phyloP scores from a whole-genome alignment of 169 alveolate species.

The Cryptosporidium xiaoi region DNA sequence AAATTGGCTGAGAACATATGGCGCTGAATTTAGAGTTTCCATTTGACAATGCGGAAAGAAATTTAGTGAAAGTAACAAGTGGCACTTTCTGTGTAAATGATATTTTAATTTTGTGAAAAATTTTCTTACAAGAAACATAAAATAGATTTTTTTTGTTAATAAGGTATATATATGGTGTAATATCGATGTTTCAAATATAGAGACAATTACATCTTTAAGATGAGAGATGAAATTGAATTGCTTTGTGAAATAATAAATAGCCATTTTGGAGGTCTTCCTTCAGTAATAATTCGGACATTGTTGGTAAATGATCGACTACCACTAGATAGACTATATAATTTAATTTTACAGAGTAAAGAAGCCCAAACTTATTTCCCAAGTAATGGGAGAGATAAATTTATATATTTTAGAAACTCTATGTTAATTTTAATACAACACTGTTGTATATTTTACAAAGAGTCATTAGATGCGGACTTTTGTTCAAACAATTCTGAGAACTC shows the following conservation, averaged over 20 bases:
- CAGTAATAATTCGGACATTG: constrained; percentile 30
- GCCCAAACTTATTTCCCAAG: neutral
- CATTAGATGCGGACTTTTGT: constrained; percentile 7
- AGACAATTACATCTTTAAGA: neutral
- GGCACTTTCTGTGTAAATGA: too few relatives aligned
- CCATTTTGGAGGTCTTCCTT: constrained; percentile 54
- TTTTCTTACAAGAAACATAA: neutral
- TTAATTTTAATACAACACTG: constrained; percentile 31
- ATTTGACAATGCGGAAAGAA: too few relatives aligned
- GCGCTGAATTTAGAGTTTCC: too few relatives aligned
- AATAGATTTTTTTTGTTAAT: neutral
- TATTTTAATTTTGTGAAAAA: too few relatives aligned
- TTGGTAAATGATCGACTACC: constrained; percentile 37
- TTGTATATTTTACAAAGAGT: constrained; percentile 22
- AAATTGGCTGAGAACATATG: too few relatives aligned
- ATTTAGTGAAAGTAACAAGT: too few relatives aligned
- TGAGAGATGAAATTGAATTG: constrained; percentile 65
- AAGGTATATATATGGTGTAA: neutral
- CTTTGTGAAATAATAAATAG: constrained; percentile 34
- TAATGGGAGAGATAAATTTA: constrained; percentile 22
- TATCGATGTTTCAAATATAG: too few relatives aligned
- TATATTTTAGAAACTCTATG: constrained; percentile 36
- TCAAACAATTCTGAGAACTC: constrained; percentile 1
- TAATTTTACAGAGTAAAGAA: constrained; percentile 9
- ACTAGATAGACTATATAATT: constrained; percentile 37